A percentile compares a stretch with the other conserved stretches of the same genome.
These are phyloP conservation scores for Fusarium setosum DNA, from an alignment of 2,329 filamentous ascomycete genomes.

Conservation along the genomic window DNA sequence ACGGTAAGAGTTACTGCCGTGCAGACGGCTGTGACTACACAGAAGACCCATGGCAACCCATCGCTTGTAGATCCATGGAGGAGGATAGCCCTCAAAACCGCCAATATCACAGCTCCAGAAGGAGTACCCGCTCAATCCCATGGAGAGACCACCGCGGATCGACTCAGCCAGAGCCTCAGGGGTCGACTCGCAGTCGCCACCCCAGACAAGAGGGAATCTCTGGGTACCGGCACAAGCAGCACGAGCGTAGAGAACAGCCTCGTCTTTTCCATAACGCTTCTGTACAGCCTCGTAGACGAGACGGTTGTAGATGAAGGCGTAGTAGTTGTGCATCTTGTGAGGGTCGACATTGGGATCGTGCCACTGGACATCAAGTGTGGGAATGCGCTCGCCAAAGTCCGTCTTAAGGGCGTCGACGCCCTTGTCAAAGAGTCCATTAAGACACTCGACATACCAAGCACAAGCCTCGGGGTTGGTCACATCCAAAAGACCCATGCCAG, in stretches of 20 bases:
- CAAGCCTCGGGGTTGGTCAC: conserved; percentile 78
- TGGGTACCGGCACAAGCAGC: conserved; percentile 76
- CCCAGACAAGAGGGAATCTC: conserved; percentile 77
- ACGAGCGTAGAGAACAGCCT: conserved; percentile 74
- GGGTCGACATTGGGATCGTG: conserved; percentile 69
- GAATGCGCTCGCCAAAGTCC: conserved; percentile 80
- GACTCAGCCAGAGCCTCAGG: conserved; percentile 80
- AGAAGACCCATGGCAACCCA: conserved; percentile 83
- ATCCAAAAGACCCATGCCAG: conserved; percentile 79
- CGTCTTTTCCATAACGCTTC: conserved; percentile 59
- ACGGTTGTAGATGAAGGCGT: conserved; percentile 79
- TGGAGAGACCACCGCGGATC: conserved; percentile 71
- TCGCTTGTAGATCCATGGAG: conserved; percentile 78
- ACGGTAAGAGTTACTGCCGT: conserved; percentile 77
- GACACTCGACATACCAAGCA: conserved; percentile 71
- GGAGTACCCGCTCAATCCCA: conserved; percentile 72
- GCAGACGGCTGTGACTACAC: conserved; percentile 76
- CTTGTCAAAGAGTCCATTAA: conserved; percentile 73
- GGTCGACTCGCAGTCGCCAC: conserved; percentile 80
- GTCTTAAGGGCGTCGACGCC: conserved; percentile 81
- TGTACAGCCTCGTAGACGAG: conserved; percentile 75
- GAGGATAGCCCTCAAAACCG: conserved; percentile 76
- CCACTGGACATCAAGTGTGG: conserved; percentile 73
- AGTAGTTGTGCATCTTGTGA: conserved; percentile 80
- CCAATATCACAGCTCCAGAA: conserved; percentile 80